A percentile compares a stretch with the other conserved stretches of the same genome.
Conservation (phyloP, 306 rosid species). For the Lablab purpureus region DNA sequence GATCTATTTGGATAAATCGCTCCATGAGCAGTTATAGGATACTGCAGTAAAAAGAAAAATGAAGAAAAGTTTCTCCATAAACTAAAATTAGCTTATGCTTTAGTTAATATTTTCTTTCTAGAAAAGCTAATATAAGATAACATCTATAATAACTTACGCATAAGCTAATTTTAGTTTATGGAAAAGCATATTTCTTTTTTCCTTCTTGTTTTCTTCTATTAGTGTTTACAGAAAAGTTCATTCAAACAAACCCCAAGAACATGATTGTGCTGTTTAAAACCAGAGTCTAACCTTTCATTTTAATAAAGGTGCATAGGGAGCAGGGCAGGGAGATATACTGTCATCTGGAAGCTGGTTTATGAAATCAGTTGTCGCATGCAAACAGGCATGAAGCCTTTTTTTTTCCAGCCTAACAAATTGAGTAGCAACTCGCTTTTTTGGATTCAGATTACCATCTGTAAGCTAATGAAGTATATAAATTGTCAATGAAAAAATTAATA, state of each 20-base stretch:
- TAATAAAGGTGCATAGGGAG: conserved; percentile 82
- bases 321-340: conserved; percentile 86
- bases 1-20: background rate
- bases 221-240: background rate
- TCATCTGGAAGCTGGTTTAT: conserved; percentile 79
- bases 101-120: too few species aligned
- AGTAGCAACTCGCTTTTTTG: conserved; percentile 87
- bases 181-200: too few species aligned
- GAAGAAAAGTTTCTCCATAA: background rate
- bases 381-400: conserved; percentile 92
- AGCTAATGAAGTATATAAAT: conserved; percentile 59
- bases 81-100: background rate
- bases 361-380: conserved; percentile 67
- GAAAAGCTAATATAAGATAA: too few species aligned
- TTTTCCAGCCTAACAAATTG: conserved; percentile 81
- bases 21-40: too few species aligned
- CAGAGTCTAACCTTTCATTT: conserved; percentile 62
- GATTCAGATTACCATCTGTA: conserved; percentile 71
- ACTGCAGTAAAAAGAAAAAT: too few species aligned
- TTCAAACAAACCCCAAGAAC: background rate
- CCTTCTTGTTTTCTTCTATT: background rate
- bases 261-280: conserved; percentile 17
- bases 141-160: too few species aligned
- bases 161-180: background rate
- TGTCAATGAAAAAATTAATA: conserved; percentile 33